These are phyloP conservation scores for Rhizopogon sp. DNA, from an alignment of 768 basidiomycete genomes.

Conservation along the genomic window DNA sequence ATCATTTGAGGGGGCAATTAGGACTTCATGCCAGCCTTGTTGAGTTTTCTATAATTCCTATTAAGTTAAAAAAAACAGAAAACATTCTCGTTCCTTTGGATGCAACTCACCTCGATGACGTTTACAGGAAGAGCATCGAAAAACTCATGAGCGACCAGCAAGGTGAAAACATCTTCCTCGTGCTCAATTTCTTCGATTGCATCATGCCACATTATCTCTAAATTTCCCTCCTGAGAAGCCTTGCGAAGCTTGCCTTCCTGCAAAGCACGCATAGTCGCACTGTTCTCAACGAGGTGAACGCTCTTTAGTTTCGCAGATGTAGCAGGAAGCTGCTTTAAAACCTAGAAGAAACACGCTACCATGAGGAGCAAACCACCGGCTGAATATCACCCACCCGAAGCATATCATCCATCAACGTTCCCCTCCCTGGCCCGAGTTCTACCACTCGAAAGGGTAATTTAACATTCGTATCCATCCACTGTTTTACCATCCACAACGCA, in stretches of 20 bases:
- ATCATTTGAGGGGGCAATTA: conserved; percentile 51
- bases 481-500: conserved; percentile 79
- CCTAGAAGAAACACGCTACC: conserved; percentile 28
- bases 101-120: conserved; percentile 66
- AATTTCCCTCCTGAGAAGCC: conserved; percentile 23
- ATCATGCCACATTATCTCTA: conserved; percentile 65
- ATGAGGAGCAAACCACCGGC: not conserved
- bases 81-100: not conserved
- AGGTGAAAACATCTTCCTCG: conserved; percentile 56
- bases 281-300: conserved; percentile 83
- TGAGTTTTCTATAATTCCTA: conserved; percentile 53
- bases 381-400: conserved; percentile 57
- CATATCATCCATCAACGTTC: conserved; percentile 88
- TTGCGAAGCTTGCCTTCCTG: conserved; percentile 51
- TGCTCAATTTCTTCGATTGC: conserved; percentile 61
- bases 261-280: conserved; percentile 54
- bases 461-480: conserved; percentile 56
- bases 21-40: conserved; percentile 82
- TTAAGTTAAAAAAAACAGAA: not conserved
- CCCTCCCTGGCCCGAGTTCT: conserved; percentile 92
- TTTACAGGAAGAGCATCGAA: conserved; percentile 96
- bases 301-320: conserved; percentile 30
- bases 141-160: conserved; percentile 94
- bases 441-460: conserved; percentile 60
- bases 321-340: conserved; percentile 43